Evolutionary conservation across 768 basidiomycete genomes (phyloP), one percentile per base, ranked within the genome.

Genomic region (Sarcodon aspratus): DNA sequence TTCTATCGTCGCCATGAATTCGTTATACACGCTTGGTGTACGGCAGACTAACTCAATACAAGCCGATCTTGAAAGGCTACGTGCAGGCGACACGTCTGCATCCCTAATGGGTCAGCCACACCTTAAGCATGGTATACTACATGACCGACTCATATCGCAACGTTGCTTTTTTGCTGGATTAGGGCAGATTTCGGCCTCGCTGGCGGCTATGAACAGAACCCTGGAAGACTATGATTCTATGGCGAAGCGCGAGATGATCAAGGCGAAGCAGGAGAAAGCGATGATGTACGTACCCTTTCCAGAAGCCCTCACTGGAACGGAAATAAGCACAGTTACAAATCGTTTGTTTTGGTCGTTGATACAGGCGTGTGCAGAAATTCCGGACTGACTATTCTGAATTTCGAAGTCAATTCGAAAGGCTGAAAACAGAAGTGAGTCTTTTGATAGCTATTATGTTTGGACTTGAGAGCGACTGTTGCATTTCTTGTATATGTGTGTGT

Each of bases 171-270:
- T 61, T 33, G 45, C 52, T 53, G 52, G 57, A 66, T 64, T 71
- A 94, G 94, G 94, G 65, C 95, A 98, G 76, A 92, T 99, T 66
- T 89, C 90, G 33, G 93, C 94, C n/a, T 93, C 91, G 8, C 72
- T 99, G n/a, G 80, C 91, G 27, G 93, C 92, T 2, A 83, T 98
- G 76, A 83, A 88, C 45, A 70, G 96, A 50, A 93, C 96, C 48
- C 83, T 98, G 54, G 94, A 97, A 52, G 96, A 99, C 61, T 98
- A 95, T 60, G 94, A 97, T 58, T 85, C 87, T 8, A 93, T 98
- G 88, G 91, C 89, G 0, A 89, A 85, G 69, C 75, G 94, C 53
- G 96, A 99, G 66, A 91, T 96, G 60, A 93, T 98, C 47, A 91
- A 88, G 57, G 82, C 88, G 42, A 98, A 96, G 68, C 84, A 93